A percentile compares a stretch with the other conserved stretches of the same genome.
phyloP scores from a whole-genome alignment of 768 basidiomycete genomes.

The Mycena rebaudengoi region DNA sequence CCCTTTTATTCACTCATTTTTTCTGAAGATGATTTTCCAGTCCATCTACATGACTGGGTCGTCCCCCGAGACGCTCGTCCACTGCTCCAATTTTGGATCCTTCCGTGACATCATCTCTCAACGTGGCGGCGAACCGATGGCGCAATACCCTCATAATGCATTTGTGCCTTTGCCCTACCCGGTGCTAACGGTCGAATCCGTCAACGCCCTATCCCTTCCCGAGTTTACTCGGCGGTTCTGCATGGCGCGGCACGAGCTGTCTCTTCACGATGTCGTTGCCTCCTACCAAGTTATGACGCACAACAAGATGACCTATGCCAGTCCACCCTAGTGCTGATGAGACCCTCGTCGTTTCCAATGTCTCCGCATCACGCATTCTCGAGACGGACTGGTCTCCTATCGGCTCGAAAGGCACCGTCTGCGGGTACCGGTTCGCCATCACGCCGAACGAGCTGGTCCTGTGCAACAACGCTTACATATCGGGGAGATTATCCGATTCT shows the following conservation, averaged over 20 bases:
- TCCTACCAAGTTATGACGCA: constrained; percentile 37
- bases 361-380: constrained; percentile 49
- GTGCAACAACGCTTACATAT: constrained; percentile 48
- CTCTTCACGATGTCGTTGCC: constrained; percentile 37
- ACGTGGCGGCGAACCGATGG: constrained; percentile 27
- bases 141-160: constrained; percentile 46
- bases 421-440: constrained; percentile 48
- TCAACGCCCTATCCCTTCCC: constrained; percentile 39
- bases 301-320: constrained; percentile 40
- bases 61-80: constrained; percentile 37
- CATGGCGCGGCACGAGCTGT: constrained; percentile 24
- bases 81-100: constrained; percentile 48
- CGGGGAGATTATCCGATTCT: constrained; percentile 47
- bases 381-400: constrained; percentile 48
- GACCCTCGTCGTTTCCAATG: constrained; percentile 47
- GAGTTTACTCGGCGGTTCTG: constrained; percentile 36
- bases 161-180: constrained; percentile 53
- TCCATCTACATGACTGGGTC: constrained; percentile 45
- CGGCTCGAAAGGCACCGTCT: constrained; percentile 44
- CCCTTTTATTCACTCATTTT: background rate
- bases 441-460: constrained; percentile 44
- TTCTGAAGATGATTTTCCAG: constrained; percentile 29
- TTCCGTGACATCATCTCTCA: constrained; percentile 41
- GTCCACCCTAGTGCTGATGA: constrained; percentile 45
- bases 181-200: constrained; percentile 42